phyloP scores from a whole-genome alignment of 1,139 yeast genomes.

The Starmera stellimalicola region DNA sequence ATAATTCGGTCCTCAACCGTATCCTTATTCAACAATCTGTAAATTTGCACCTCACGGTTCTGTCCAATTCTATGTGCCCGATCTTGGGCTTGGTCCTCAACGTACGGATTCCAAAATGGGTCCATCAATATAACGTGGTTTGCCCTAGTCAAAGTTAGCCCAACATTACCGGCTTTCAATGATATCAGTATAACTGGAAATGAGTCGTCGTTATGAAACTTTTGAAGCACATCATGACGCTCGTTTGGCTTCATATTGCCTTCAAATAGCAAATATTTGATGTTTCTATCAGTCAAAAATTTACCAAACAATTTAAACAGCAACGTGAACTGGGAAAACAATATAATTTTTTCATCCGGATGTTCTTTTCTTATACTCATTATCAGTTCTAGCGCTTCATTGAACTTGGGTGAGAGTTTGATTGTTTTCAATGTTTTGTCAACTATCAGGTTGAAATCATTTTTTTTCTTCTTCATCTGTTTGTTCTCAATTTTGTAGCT shows the following conservation, averaged over 20 bases:
- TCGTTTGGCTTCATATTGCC: slow-evolving; percentile 68
- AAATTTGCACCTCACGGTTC: slow-evolving; percentile 60
- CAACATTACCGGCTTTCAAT: slow-evolving; percentile 87
- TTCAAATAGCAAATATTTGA: slow-evolving; percentile 58
- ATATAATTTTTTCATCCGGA: slow-evolving; percentile 55
- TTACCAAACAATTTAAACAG: slow-evolving; percentile 63
- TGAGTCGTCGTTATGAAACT: slow-evolving; percentile 49
- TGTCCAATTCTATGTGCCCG: slow-evolving; percentile 94
- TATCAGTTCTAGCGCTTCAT: slow-evolving; percentile 37
- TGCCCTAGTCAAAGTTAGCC: slow-evolving; percentile 87
- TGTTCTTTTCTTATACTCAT: slow-evolving; percentile 30
- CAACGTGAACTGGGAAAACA: slow-evolving; percentile 80
- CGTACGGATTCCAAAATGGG: slow-evolving; percentile 96
- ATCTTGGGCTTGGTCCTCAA: slow-evolving; percentile 94
- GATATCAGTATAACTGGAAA: slow-evolving; percentile 58
- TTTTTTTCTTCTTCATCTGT: slow-evolving; percentile 18
- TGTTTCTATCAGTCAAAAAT: slow-evolving; percentile 38
- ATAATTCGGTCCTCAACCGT: slow-evolving; percentile 85
- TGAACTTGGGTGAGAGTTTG: slow-evolving; percentile 45
- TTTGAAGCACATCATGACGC: slow-evolving; percentile 52
- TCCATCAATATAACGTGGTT: slow-evolving; percentile 84
- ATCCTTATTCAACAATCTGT: slow-evolving; percentile 52
- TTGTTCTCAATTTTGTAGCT: slow-evolving; percentile 18
- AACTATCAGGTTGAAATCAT: slow-evolving; percentile 17
- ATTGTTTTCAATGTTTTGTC: slow-evolving; percentile 15